Percentiles rank a stretch among this genome's conserved stretches.
Conservation (phyloP, 2,329 filamentous ascomycete species). For the Graphilbum ipis-grandicollis region DNA sequence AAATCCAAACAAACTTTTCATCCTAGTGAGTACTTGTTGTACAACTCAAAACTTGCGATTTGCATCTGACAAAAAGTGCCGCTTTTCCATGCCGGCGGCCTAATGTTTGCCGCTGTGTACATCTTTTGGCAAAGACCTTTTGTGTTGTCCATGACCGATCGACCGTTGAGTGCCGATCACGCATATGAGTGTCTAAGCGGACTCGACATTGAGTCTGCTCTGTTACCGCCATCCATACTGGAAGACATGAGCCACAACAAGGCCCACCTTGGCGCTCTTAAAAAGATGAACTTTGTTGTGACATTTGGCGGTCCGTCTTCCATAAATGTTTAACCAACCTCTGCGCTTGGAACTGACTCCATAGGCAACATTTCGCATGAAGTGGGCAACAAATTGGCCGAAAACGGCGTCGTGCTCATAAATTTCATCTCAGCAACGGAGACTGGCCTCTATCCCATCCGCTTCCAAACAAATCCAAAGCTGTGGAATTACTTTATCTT, state of each 20-base stretch:
- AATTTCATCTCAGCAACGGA: conserved; percentile 26
- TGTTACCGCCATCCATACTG: conserved; percentile 22
- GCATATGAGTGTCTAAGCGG: conserved; percentile 15
- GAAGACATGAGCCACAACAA: conserved; percentile 23
- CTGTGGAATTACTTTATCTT: conserved; percentile 27
- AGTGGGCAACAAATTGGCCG: conserved; percentile 19
- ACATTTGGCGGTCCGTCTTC: background rate
- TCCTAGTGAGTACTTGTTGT: no score
- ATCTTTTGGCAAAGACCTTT: conserved; percentile 8
- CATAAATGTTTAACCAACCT: no score
- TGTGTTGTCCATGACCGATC: conserved; percentile 14
- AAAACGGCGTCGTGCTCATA: conserved; percentile 15
- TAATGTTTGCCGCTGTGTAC: conserved; percentile 1
- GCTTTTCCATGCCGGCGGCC: conserved; percentile 15
- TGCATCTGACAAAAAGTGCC: conserved; percentile 13
- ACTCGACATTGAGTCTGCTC: conserved; percentile 11
- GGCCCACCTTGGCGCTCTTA: conserved; percentile 12
- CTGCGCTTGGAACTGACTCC: no score
- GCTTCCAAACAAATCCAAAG: conserved; percentile 15
- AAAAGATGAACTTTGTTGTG: conserved; percentile 12
- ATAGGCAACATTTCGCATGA: conserved; percentile 14
- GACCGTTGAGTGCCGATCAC: conserved; percentile 17
- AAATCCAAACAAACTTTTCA: no score
- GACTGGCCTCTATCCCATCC: conserved; percentile 14
- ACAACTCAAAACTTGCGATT: no score